phyloP scores from a whole-genome alignment of 2,329 filamentous ascomycete genomes.

The Sphaceloma murrayae region DNA sequence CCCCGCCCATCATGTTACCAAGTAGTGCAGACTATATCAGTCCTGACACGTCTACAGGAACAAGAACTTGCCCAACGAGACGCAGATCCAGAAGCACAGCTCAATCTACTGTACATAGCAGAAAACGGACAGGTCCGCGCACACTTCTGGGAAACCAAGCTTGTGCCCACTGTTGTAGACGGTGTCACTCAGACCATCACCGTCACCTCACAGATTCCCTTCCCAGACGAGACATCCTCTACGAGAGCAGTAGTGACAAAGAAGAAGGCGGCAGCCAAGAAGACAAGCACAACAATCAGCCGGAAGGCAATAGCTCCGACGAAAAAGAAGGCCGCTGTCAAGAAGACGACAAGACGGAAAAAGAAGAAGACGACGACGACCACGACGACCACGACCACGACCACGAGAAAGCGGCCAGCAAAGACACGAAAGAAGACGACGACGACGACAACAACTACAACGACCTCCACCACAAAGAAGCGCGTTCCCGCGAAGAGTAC shows the following conservation, averaged over 20 bases:
- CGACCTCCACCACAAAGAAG: constrained; percentile 18
- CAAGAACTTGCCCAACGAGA: constrained; percentile 10
- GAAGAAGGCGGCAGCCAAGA: constrained; percentile 15
- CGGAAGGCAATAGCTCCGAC: constrained; percentile 28
- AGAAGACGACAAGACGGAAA: constrained; percentile 30
- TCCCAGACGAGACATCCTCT: constrained; percentile 4
- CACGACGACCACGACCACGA: constrained; percentile 28
- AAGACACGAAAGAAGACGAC: constrained; percentile 28
- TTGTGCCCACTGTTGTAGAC: constrained; percentile 14
- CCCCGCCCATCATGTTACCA: background rate
- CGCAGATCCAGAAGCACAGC: constrained; percentile 5
- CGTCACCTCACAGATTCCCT: constrained; percentile 5
- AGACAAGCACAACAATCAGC: constrained; percentile 30
- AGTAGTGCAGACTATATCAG: constrained; percentile 6
- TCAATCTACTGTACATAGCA: constrained; percentile 5
- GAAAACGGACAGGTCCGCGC: constrained; percentile 12
- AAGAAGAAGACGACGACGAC: constrained; percentile 31
- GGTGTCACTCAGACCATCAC: constrained; percentile 11
- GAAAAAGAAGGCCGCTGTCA: constrained; percentile 30
- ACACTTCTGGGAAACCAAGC: constrained; percentile 13
- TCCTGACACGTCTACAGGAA: background rate
- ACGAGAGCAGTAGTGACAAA: constrained; percentile 15
- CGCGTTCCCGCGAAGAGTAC: constrained; percentile 1
- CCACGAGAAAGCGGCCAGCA: constrained; percentile 30
- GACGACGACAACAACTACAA: constrained; percentile 25